Conservation (phyloP, 2,329 filamentous ascomycete genomes). For the Fusarium cyanostomum region DNA sequence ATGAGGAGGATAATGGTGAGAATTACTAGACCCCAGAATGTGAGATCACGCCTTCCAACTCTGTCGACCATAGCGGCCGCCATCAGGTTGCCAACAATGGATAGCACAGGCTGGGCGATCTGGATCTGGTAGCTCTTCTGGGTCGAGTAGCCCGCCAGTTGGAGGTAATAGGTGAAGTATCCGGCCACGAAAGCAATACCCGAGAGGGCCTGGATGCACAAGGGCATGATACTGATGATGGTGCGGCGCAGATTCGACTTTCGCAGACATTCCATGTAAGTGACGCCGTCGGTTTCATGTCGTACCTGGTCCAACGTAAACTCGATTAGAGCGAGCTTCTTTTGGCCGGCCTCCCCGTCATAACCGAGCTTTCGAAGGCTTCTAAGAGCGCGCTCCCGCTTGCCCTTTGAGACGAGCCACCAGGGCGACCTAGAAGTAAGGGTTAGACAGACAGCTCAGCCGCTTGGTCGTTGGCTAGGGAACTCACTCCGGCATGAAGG, state of each 20-base stretch:
- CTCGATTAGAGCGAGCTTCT: slow-evolving; percentile 17
- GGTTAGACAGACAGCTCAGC: neutral
- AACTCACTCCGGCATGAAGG: slow-evolving; percentile 25
- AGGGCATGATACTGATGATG: slow-evolving; percentile 19
- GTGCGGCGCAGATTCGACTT: slow-evolving; percentile 30
- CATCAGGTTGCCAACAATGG: slow-evolving; percentile 19
- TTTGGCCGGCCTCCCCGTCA: neutral
- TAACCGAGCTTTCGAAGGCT: slow-evolving; percentile 7
- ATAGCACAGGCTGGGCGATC: slow-evolving; percentile 6
- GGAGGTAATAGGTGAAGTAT: slow-evolving; percentile 27
- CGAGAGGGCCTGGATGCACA: slow-evolving; percentile 10
- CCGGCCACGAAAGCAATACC: slow-evolving; percentile 19
- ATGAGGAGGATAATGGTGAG: slow-evolving; percentile 20
- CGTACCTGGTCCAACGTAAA: slow-evolving; percentile 8
- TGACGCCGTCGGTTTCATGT: slow-evolving; percentile 17
- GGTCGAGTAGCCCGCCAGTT: slow-evolving; percentile 11
- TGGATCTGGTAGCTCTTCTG: slow-evolving; percentile 7
- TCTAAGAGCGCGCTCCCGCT: neutral
- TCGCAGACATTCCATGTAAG: slow-evolving; percentile 26
- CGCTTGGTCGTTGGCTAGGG: too few relatives aligned
- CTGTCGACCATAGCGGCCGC: slow-evolving; percentile 17
- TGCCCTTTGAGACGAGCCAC: slow-evolving; percentile 24
- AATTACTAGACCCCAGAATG: slow-evolving; percentile 19
- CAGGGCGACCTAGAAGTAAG: slow-evolving; percentile 8
- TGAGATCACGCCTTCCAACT: slow-evolving; percentile 16